Evolutionary conservation across 805 yeast genomes (phyloP).

Genomic region (Ogataea zsoltii): DNA sequence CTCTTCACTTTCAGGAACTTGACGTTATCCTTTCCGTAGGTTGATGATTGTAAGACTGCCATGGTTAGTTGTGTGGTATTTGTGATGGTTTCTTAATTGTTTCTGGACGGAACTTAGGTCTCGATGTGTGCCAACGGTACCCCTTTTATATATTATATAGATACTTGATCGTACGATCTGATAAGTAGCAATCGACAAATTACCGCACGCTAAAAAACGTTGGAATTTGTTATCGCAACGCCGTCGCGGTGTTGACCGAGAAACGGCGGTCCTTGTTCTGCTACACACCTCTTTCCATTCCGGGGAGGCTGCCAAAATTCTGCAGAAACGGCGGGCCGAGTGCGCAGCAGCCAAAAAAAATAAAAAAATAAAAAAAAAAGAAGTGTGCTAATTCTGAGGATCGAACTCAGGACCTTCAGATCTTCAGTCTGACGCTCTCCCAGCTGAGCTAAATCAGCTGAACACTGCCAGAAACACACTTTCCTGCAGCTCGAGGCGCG

Average conservation of each 20-base stretch:
- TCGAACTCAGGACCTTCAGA: conserved; percentile 30
- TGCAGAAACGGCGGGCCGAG: conserved; percentile 1
- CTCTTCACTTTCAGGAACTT: conserved; percentile 87
- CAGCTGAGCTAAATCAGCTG: conserved; percentile 29
- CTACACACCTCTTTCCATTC: conserved; percentile 1
- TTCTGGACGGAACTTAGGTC: too few species aligned
- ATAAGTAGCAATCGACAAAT: conserved; percentile 1
- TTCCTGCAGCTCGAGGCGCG: too few species aligned
- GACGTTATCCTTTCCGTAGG: conserved; percentile 92
- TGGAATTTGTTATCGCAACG: conserved; percentile 1
- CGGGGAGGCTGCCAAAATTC: neutral
- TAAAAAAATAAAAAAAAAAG: conserved; percentile 1
- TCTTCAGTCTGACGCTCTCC: conserved; percentile 32
- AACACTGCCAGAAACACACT: neutral
- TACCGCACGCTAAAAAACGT: conserved; percentile 6
- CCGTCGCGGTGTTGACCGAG: conserved; percentile 6
- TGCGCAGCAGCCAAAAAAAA: neutral
- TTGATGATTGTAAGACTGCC: conserved; percentile 40
- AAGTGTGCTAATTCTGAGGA: conserved; percentile 28
- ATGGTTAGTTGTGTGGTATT: too few species aligned
- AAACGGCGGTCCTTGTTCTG: conserved; percentile 3
- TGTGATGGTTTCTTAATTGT: too few species aligned
- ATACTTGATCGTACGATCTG: conserved; percentile 2
- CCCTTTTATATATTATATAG: conserved; percentile 1
- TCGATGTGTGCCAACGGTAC: too few species aligned